phyloP scores from a whole-genome alignment of 331 rosid genomes.

The Stylosanthes scabra region DNA sequence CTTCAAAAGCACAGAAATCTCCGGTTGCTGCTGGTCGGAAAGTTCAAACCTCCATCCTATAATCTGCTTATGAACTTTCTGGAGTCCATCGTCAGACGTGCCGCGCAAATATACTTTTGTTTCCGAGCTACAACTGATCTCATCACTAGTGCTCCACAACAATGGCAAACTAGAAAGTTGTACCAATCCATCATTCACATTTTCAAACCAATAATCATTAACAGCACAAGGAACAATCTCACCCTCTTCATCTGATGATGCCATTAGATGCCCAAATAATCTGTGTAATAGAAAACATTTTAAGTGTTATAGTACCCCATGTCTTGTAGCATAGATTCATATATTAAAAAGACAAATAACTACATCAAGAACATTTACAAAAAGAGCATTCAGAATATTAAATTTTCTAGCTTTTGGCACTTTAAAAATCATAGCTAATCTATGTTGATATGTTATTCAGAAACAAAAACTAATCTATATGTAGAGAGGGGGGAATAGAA shows the following conservation, averaged over 20 bases:
- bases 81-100: constrained; percentile 50
- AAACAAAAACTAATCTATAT: no score
- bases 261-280: constrained; percentile 51
- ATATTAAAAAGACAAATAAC: no score
- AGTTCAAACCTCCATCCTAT: constrained; percentile 70
- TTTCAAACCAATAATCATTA: constrained; percentile 50
- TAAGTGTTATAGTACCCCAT: constrained; percentile 16
- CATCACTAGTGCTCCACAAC: constrained; percentile 45
- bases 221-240: constrained; percentile 53
- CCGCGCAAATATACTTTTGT: constrained; percentile 49
- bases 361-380: no score
- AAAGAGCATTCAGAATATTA: no score
- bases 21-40: constrained; percentile 46
- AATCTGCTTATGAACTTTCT: constrained; percentile 49
- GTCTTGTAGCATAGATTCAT: no score
- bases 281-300: constrained; percentile 19
- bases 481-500: no score
- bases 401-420: no score
- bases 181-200: constrained; percentile 45
- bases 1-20: constrained; percentile 59
- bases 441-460: no score
- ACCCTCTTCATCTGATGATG: constrained; percentile 71
- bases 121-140: constrained; percentile 30
- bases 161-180: constrained; percentile 58
- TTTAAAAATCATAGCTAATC: no score